These are phyloP conservation scores for Alternaria alternata DNA, from an alignment of 2,329 filamentous ascomycete species.

Conservation along the genomic window DNA sequence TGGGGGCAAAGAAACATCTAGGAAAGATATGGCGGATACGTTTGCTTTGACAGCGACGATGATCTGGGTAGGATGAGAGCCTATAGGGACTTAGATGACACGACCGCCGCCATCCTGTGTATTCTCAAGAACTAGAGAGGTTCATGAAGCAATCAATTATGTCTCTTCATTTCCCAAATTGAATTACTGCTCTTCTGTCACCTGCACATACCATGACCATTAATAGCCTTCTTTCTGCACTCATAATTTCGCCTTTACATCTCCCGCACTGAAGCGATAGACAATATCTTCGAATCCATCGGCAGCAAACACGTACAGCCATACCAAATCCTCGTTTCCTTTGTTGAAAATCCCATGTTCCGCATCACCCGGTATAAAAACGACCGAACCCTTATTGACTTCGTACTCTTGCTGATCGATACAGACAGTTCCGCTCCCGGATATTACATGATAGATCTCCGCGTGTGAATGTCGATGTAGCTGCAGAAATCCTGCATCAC, in stretches of 20 bases:
- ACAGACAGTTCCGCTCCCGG: constrained; percentile 48
- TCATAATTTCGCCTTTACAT: not conserved
- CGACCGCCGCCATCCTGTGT: not conserved
- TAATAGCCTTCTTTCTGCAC: not conserved
- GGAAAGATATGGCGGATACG: not conserved
- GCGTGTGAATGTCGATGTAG: constrained; percentile 54
- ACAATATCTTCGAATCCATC: constrained; percentile 50
- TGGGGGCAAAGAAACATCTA: not conserved
- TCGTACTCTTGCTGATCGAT: constrained; percentile 49
- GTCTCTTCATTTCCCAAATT: not conserved
- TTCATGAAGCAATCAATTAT: not conserved
- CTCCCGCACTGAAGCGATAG: constrained; percentile 45
- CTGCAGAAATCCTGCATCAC: constrained; percentile 35
- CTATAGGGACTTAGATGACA: not conserved
- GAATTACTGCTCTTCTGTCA: not conserved
- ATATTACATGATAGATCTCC: constrained; percentile 55
- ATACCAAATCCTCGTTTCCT: constrained; percentile 42
- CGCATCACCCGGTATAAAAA: constrained; percentile 56
- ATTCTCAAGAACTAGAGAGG: not conserved
- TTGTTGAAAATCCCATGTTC: constrained; percentile 51
- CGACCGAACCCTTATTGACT: constrained; percentile 46
- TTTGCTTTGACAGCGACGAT: not conserved
- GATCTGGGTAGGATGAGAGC: not conserved
- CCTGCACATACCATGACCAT: not conserved
- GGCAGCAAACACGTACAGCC: constrained; percentile 55